Base-by-base conservation (phyloP, 2,329 filamentous ascomycete genomes). In the Pyrenophora teres region DNA sequence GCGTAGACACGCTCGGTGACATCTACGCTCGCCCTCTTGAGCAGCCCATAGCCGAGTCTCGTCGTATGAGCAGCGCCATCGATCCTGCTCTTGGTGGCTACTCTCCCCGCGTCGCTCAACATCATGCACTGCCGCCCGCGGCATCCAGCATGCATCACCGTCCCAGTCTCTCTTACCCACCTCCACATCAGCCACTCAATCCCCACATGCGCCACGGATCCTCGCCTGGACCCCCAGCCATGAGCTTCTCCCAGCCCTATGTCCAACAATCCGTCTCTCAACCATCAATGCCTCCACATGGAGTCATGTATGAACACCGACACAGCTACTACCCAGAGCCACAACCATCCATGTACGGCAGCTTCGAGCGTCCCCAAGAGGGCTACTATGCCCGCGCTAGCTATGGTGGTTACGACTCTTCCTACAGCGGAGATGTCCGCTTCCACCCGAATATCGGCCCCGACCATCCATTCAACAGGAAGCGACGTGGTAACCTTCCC, bases 401-500 rank as follows among this genome's bases (percentile, higher is more conserved):
- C 10, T 69, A 65, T 33, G 48, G 52, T 12, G 45, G 48, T 13
- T 68, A 70, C 37, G 61, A 67, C 6, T 47, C 50, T 8, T 25
- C 49, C 5, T 65, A 67, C 35, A 52, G 60, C 30, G 63, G 19
- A 19, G 19, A 66, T 33, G 67, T 68, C 41, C 62, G 60, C 16
- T 73, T 72, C 48, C 70, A 73, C 36, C 59, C 64, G 23, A 54
- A 63, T 15, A 47, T 68, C 8, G 63, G 63, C 16, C 51, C 65
- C 9, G 67, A 71, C 31, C 64, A 65, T 30, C 53, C 57, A 1
- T 71, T 69, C 56, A 70, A 82, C 52, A 62, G 81, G 64, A 78
- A 80, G 70, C 81, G 91, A 45, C 82, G 92, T 33, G 92, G 92
- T 1, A 96, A 96, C 67, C 79, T 96, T 3, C 92, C 92, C n/a